phyloP scores from a whole-genome alignment of 441 rosid genomes.

The Lepidium campestre region DNA sequence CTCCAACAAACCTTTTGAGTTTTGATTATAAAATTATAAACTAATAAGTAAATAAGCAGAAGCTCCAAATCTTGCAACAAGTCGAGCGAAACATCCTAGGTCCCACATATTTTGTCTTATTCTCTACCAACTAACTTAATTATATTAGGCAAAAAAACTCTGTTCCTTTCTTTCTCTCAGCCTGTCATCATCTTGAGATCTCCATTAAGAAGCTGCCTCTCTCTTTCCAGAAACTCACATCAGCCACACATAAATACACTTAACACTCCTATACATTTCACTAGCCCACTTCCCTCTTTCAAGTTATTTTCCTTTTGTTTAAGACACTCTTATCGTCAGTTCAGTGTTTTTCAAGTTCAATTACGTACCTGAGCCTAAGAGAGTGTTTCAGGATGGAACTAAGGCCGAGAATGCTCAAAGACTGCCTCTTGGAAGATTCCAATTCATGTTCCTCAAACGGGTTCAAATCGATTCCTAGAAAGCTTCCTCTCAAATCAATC shows the following conservation, averaged over 20 bases:
- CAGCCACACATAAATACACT: conserved; percentile 25
- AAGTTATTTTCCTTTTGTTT: not conserved
- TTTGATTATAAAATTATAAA: conserved; percentile 6
- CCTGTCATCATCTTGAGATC: conserved; percentile 43
- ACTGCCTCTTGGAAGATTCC: conserved; percentile 57
- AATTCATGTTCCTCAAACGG: conserved; percentile 40
- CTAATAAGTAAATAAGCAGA: conserved; percentile 9
- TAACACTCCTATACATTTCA: conserved; percentile 17
- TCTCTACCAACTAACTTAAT: conserved; percentile 27
- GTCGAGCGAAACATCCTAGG: conserved; percentile 28
- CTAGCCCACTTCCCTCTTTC: conserved; percentile 19
- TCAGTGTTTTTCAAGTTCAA: conserved; percentile 12
- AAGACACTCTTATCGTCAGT: conserved; percentile 14
- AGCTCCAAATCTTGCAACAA: conserved; percentile 19
- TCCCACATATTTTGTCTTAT: conserved; percentile 32
- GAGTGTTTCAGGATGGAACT: conserved; percentile 24
- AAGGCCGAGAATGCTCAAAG: conserved; percentile 68
- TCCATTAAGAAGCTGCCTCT: conserved; percentile 47
- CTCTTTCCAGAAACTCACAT: conserved; percentile 37
- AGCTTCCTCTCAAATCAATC: conserved; percentile 7
- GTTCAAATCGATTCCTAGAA: conserved; percentile 37
- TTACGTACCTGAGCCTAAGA: conserved; percentile 16
- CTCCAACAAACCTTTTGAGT: conserved; percentile 26
- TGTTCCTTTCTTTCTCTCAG: conserved; percentile 6
- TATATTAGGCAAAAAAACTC: conserved; percentile 15